These are phyloP conservation scores for Thermomucor indicae-seudaticae DNA, from an alignment of 371 early-diverging fungal species.

Conservation along the genomic window DNA sequence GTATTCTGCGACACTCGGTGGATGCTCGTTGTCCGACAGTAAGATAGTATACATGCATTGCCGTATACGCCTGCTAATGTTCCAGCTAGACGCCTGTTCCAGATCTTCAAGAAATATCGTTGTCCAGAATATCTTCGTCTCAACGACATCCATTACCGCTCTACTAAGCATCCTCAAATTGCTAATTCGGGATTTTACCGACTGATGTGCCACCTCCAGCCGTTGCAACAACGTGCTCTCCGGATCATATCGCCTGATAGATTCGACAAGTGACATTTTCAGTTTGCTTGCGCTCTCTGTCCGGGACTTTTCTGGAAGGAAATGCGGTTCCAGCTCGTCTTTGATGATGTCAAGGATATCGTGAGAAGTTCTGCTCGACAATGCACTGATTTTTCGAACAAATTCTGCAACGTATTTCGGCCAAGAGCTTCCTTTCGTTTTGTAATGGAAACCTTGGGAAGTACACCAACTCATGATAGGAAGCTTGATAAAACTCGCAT, in stretches of 20 bases:
- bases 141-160: constrained; percentile 44
- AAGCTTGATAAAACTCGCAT: constrained; percentile 16
- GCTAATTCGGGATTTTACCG: too few species aligned
- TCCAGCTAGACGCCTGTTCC: constrained; percentile 43
- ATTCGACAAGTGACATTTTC: constrained; percentile 21
- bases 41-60: constrained; percentile 39
- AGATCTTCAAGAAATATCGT: constrained; percentile 53
- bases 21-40: background rate
- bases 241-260: constrained; percentile 27
- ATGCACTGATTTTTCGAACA: constrained; percentile 10
- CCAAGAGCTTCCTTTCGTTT: constrained; percentile 16
- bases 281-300: constrained; percentile 11
- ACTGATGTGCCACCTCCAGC: too few species aligned
- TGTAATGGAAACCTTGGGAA: constrained; percentile 10
- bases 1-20: constrained; percentile 19
- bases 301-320: constrained; percentile 16
- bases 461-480: constrained; percentile 39
- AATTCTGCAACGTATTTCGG: constrained; percentile 29
- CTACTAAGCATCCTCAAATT: too few species aligned
- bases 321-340: constrained; percentile 6
- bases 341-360: constrained; percentile 7
- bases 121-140: constrained; percentile 47
- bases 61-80: constrained; percentile 39
- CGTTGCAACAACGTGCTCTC: constrained; percentile 6
- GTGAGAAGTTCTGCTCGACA: too few species aligned